A percentile compares a stretch with the other conserved stretches of the same genome.
phyloP scores from a whole-genome alignment of 192 early-diverging fungal species.

The Podila minutissima region DNA sequence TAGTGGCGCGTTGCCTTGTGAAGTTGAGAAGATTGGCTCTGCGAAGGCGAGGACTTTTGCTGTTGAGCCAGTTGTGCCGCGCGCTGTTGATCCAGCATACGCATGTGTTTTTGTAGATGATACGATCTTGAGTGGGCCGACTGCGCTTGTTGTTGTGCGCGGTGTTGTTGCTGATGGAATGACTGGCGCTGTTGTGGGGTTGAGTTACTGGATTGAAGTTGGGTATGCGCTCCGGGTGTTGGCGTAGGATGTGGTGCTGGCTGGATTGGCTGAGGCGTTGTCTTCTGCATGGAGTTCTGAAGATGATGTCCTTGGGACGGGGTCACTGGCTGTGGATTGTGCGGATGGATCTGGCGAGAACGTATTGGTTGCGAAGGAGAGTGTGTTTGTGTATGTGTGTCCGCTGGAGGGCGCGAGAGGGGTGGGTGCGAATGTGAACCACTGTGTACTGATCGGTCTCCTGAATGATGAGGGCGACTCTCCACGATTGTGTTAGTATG shows the following conservation, averaged over 20 bases:
- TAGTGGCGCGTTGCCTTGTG: slow-evolving; percentile 24
- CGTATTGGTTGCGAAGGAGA: neutral
- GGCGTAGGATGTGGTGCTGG: neutral
- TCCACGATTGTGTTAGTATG: too few relatives aligned
- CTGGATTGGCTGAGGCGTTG: neutral
- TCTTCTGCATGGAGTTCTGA: slow-evolving; percentile 3
- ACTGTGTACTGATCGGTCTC: neutral
- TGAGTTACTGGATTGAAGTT: slow-evolving; percentile 3
- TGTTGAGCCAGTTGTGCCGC: slow-evolving; percentile 21
- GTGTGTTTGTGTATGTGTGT: neutral
- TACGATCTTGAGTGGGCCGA: slow-evolving; percentile 45
- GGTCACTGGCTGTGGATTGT: slow-evolving; percentile 6
- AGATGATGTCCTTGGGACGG: slow-evolving; percentile 4
- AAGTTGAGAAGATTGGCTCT: neutral
- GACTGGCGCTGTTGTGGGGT: slow-evolving; percentile 26
- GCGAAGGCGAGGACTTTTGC: slow-evolving; percentile 20
- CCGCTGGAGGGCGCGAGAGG: neutral
- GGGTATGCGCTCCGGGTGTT: neutral
- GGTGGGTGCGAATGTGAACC: neutral
- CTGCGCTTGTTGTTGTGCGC: slow-evolving; percentile 49
- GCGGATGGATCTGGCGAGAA: slow-evolving; percentile 3
- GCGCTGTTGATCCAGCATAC: slow-evolving; percentile 40
- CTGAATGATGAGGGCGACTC: neutral
- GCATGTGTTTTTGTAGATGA: slow-evolving; percentile 50
- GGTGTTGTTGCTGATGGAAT: slow-evolving; percentile 38